A percentile compares a stretch with the other conserved stretches of the same genome.
Evolutionary conservation across 345 rosid genomes (phyloP).

Genomic region (Boechera retrofracta): DNA sequence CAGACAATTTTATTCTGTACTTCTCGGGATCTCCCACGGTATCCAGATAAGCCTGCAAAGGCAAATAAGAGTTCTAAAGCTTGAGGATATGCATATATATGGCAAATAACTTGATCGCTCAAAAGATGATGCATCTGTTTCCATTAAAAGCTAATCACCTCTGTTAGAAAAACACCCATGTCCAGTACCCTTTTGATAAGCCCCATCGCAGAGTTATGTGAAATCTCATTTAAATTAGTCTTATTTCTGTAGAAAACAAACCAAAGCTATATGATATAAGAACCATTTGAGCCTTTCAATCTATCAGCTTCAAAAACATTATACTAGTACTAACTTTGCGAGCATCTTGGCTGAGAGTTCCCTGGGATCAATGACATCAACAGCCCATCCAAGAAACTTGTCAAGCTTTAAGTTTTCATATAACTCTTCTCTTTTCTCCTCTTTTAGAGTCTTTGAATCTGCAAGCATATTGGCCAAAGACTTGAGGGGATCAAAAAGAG

Average conservation of each 20-base stretch:
- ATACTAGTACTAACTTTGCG: constrained; percentile 57
- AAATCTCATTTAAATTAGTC: constrained; percentile 86
- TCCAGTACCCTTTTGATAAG: constrained; percentile 68
- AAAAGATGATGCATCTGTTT: constrained; percentile 6
- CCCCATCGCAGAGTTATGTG: constrained; percentile 92
- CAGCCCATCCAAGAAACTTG: constrained; percentile 89
- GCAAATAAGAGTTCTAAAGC: background rate
- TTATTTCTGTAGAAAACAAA: constrained; percentile 60
- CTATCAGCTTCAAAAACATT: background rate
- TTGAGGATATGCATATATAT: background rate
- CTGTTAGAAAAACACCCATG: constrained; percentile 87
- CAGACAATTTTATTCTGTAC: constrained; percentile 73
- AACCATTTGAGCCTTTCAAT: background rate
- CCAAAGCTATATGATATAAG: constrained; percentile 13
- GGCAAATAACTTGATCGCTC: background rate
- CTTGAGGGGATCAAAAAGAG: background rate
- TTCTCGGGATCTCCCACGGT: constrained; percentile 95
- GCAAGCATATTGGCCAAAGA: background rate
- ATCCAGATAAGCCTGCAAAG: constrained; percentile 79
- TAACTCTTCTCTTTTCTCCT: constrained; percentile 88
- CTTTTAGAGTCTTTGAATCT: constrained; percentile 97
- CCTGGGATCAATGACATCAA: constrained; percentile 92
- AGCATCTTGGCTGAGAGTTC: constrained; percentile 97
- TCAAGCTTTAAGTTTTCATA: constrained; percentile 75
- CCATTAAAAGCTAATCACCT: constrained; percentile 51